Conservation (phyloP, 495 filamentous ascomycete genomes). For the Margaritispora aquatica region DNA sequence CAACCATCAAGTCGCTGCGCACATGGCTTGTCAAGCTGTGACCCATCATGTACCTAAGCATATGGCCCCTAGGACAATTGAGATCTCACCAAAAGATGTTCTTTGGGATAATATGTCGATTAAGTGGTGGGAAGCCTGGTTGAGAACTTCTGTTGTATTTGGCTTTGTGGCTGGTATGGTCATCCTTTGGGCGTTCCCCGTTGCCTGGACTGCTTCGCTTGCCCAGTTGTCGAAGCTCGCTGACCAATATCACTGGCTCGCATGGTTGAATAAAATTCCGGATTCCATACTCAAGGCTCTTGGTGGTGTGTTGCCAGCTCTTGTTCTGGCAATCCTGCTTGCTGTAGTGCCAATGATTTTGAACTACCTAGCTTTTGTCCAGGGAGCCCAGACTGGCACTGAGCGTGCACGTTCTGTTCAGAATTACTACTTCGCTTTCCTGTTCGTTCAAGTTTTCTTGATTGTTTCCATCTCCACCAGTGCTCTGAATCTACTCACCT, state of each 20-base stretch:
- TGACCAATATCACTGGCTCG: slow-evolving; percentile 56
- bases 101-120: slow-evolving; percentile 98
- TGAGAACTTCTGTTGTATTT: slow-evolving; percentile 62
- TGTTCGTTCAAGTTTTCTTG: slow-evolving; percentile 93
- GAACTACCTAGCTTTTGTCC: slow-evolving; percentile 57
- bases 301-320: slow-evolving; percentile 79
- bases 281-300: slow-evolving; percentile 60
- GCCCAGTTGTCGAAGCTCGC: slow-evolving; percentile 69
- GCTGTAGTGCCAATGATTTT: slow-evolving; percentile 75
- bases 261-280: slow-evolving; percentile 50
- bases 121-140: slow-evolving; percentile 88
- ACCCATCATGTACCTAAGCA: slow-evolving; percentile 89
- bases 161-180: slow-evolving; percentile 67
- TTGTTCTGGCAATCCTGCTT: slow-evolving; percentile 74
- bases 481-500: slow-evolving; percentile 58
- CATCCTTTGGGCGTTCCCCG: slow-evolving; percentile 86
- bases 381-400: slow-evolving; percentile 80
- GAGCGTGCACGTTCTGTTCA: slow-evolving; percentile 77
- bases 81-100: slow-evolving; percentile 90
- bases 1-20: slow-evolving; percentile 94
- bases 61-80: slow-evolving; percentile 88
- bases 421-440: slow-evolving; percentile 88
- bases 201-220: slow-evolving; percentile 78
- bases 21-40: slow-evolving; percentile 94
- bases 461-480: slow-evolving; percentile 87